Evolutionary conservation across 1,284 basidiomycete genomes (phyloP), one percentile per base, ranked within the genome.

Genomic region (Ustilago lituana): DNA sequence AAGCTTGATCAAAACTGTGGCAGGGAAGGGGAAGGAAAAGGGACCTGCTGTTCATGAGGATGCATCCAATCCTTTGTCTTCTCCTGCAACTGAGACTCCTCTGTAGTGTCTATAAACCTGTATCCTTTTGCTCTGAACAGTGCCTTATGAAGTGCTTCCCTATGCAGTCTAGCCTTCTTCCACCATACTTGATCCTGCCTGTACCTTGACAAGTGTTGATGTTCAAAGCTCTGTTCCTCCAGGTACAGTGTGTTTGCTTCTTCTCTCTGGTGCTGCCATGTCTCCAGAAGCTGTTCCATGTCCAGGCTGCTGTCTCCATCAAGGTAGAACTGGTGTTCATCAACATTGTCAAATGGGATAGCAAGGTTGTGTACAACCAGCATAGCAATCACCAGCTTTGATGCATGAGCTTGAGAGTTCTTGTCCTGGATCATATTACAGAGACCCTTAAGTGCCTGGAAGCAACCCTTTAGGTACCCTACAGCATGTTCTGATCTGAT

Each of bases 401-500:
- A n/a, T n/a, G n/a, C n/a, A n/a, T n/a, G n/a, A n/a, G n/a, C n/a
- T n/a, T n/a, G n/a, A n/a, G n/a, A n/a, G n/a, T n/a, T n/a, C n/a
- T n/a, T n/a, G n/a, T n/a, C n/a, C n/a, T n/a, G n/a, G n/a, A n/a
- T n/a, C n/a, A n/a, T n/a, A n/a, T n/a, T n/a, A n/a, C n/a, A n/a
- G n/a, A n/a, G n/a, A n/a, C n/a, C n/a, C n/a, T n/a, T n/a, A n/a
- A n/a, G n/a, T n/a, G n/a, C n/a, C n/a, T n/a, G 19, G 33, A 44
- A 44, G 43, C 43, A 14, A 6, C 27, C 43, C 14, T 32, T 44
- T 2, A 44, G 27, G 32, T 44, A 33, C 9, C 43, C 43, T 29
- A 44, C 32, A n/a, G 43, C 27, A 44, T 44, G 43, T 12, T 44
- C 29, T 5, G 43, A 19, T 27, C 27, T 29, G 43, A 44, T 44